Conservation (phyloP, 441 rosid species). For the Croton laevigatus region DNA sequence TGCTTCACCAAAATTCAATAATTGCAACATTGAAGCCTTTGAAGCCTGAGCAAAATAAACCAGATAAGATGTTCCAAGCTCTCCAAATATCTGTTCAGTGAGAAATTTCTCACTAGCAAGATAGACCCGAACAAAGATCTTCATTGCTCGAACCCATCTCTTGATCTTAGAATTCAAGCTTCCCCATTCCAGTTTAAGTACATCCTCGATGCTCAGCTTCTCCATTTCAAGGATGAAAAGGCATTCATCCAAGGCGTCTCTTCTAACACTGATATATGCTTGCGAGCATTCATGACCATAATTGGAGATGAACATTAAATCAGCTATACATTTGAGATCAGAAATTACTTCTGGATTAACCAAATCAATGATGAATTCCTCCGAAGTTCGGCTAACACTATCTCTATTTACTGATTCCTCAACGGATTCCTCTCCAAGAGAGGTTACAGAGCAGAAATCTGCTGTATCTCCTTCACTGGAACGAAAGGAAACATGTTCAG, state of each 20-base stretch:
- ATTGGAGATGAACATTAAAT: conserved; percentile 59
- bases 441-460: conserved; percentile 44
- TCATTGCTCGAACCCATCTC: conserved; percentile 75
- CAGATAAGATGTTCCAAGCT: conserved; percentile 33
- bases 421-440: conserved; percentile 58
- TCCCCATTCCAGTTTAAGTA: conserved; percentile 79
- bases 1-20: conserved; percentile 83
- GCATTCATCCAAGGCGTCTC: conserved; percentile 76
- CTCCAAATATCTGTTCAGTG: conserved; percentile 56
- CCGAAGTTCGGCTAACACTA: conserved; percentile 54
- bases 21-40: conserved; percentile 68
- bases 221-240: conserved; percentile 68
- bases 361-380: conserved; percentile 58
- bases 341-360: conserved; percentile 56
- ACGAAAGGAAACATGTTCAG: conserved; percentile 60
- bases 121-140: conserved; percentile 58
- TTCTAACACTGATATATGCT: conserved; percentile 55
- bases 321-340: conserved; percentile 65
- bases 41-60: conserved; percentile 64
- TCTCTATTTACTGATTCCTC: conserved; percentile 55
- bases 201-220: conserved; percentile 82
- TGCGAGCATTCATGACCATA: conserved; percentile 76
- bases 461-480: conserved; percentile 54
- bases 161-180: conserved; percentile 66
- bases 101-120: conserved; percentile 75